Evolutionary conservation across 2,329 filamentous ascomycete species (phyloP), one percentile per base, ranked within the genome.

Genomic region (Nothomitra cinnamomea): DNA sequence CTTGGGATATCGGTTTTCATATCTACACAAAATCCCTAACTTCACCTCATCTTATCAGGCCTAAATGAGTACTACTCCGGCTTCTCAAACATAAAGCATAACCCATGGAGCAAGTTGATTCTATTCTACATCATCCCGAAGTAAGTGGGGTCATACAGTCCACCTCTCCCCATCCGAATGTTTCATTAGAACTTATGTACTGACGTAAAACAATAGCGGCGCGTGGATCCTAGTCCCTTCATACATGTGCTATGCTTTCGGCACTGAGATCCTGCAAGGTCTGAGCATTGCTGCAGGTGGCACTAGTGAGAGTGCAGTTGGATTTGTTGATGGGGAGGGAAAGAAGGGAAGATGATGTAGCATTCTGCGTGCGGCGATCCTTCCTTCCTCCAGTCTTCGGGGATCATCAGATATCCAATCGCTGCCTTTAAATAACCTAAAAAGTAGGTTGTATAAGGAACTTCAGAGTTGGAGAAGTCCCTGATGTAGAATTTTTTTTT

Each of bases 121-220:
- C 67, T 76, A 32, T 65, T 81, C 22, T 86, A 80, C 72, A 75
- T 80, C 28, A 66, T 85, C 56, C 80, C 82, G 32, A 85, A 85
- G 79, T 82, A 66, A 69, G 76, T 68, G 13, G 10, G 19, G 10
- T 10, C 12, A 6, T 54, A 3, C 19, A 35, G 42, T 1, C 10
- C 36, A 17, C 15, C 21, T 48, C 12, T 45, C 24, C 21, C 57
- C 19, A 45, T 40, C 5, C 17, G 21, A 49, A 21, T 55, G 49
- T 17, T 38, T 19, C 22, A 2, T 41, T 32, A n/a, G 35, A 8
- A 36, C 7, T 38, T 3, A 17, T 42, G 8, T 35, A 21, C 5
- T 24, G 12, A 22, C 22, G n/a, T n/a, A n/a, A 22, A 52, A 49
- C 56, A 51, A 56, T 55, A 82, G 79, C 64, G 78, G 77, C 36